phyloP scores from a whole-genome alignment of 768 basidiomycete genomes.

The Mycena crocata region DNA sequence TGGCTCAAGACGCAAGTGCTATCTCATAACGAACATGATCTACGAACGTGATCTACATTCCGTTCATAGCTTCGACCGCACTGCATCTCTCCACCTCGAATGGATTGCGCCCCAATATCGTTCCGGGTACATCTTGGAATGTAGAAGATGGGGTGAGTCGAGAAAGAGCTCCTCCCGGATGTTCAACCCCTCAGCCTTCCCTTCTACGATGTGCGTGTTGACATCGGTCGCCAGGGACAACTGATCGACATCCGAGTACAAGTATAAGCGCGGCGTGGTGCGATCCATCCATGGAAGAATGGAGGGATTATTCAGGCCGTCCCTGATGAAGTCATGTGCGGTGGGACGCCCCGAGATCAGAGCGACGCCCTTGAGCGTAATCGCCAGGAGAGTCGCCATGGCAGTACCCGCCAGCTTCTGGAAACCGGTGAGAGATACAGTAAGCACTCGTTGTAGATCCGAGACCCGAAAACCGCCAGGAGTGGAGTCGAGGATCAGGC shows the following conservation, averaged over 20 bases:
- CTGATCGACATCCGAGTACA: constrained; percentile 15
- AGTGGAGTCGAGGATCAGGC: constrained; percentile 11
- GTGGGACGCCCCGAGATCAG: background rate
- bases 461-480: background rate
- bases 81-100: background rate
- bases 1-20: too few species aligned
- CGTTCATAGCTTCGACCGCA: constrained; percentile 13
- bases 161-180: background rate
- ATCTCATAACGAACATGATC: too few species aligned
- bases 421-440: background rate
- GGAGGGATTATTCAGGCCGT: background rate
- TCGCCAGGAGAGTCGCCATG: background rate
- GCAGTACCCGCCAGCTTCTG: background rate
- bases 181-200: background rate
- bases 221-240: background rate
- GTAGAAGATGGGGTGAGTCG: constrained; percentile 10
- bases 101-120: constrained; percentile 6
- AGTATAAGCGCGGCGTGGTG: background rate
- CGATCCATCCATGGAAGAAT: background rate
- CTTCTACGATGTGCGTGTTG: background rate
- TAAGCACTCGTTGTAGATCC: background rate
- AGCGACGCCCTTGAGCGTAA: background rate
- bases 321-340: background rate
- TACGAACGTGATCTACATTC: too few species aligned
- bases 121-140: background rate